These are phyloP conservation scores for Allodekkera sacchari DNA, from an alignment of 805 yeast species.

Conservation along the genomic window DNA sequence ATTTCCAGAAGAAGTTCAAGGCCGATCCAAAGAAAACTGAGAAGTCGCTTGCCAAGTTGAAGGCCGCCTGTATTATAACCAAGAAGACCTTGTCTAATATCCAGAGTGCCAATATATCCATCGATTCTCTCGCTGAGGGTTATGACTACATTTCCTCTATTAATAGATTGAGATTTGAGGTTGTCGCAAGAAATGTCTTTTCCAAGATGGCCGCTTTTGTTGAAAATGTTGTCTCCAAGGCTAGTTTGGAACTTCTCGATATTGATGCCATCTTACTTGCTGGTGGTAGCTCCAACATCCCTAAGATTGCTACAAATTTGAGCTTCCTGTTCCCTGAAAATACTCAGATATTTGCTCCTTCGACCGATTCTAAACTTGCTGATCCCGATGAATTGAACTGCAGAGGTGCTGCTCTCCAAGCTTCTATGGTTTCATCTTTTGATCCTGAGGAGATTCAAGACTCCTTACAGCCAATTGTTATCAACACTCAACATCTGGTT, in stretches of 20 bases:
- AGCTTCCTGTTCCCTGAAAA: slow-evolving; percentile 73
- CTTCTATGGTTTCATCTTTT: slow-evolving; percentile 73
- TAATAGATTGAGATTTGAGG: slow-evolving; percentile 90
- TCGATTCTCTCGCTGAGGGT: slow-evolving; percentile 92
- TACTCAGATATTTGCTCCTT: slow-evolving; percentile 68
- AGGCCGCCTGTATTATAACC: slow-evolving; percentile 71
- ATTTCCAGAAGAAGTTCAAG: slow-evolving; percentile 83
- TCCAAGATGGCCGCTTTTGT: slow-evolving; percentile 70
- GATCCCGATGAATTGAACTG: slow-evolving; percentile 86
- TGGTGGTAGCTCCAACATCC: slow-evolving; percentile 91
- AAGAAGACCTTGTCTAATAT: slow-evolving; percentile 91
- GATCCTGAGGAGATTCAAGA: slow-evolving; percentile 77
- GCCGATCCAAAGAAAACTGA: slow-evolving; percentile 73
- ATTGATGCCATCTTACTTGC: slow-evolving; percentile 84
- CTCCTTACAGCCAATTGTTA: slow-evolving; percentile 73
- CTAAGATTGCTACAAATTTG: slow-evolving; percentile 77
- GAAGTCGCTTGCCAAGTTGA: slow-evolving; percentile 83
- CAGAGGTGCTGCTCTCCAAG: slow-evolving; percentile 96
- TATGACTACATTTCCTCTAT: slow-evolving; percentile 86
- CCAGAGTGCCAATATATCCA: slow-evolving; percentile 79
- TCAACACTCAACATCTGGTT: slow-evolving; percentile 79
- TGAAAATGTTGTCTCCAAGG: slow-evolving; percentile 67
- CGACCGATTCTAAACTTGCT: slow-evolving; percentile 64
- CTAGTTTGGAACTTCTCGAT: slow-evolving; percentile 76
- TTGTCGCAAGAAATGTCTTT: slow-evolving; percentile 73